Base-by-base conservation (phyloP, 179 eudicot species). In the Sideroxylon spinosum region DNA sequence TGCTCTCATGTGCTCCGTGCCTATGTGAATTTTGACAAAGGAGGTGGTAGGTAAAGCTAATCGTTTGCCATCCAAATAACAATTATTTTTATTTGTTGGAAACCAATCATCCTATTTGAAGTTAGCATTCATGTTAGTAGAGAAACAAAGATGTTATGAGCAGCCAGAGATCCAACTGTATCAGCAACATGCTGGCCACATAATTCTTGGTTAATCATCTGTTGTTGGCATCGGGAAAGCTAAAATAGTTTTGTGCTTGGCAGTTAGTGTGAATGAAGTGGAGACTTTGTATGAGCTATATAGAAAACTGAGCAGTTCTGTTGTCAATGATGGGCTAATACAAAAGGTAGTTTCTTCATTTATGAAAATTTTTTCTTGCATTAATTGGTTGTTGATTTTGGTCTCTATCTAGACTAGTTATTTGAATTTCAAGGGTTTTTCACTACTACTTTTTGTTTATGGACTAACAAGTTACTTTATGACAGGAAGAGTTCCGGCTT, bases 261-360 rank as follows among this genome's bases (percentile, higher is more conserved):
- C 88, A 91, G 96, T 91, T 84, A 90, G 87, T 10, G 88, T 87
- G 79, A 87, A 76, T 74, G 93, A 90, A 84, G 93, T 91, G 49
- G 91, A 88, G 80, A 89, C 92, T 48, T 73, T 92, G 73, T 79
- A 78, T 77, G 94, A 89, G 82, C 80, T 90, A 26, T 92, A 57
- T 64, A 88, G 80, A 86, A 89, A 86, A 84, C 32, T 92, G 68
- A 88, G 97, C 87, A 85, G 90, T 75, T 85, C 90, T 19, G 83
- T 90, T 14, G 76, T 82, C 23, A 81, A 86, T 22, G 97, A 92
- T 69, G 97, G 92, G 48, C 81, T 85, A 25, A 86, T 92, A n/a
- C 88, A 87, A 19, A 91, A 85, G 91, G 96, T 91, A 85, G 61
- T 20, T 19, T 69, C 68, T 44, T 16, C 26, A 44, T 48, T 37